phyloP scores from a whole-genome alignment of 164 flowering plant genomes.

The Buxus sempervirens region DNA sequence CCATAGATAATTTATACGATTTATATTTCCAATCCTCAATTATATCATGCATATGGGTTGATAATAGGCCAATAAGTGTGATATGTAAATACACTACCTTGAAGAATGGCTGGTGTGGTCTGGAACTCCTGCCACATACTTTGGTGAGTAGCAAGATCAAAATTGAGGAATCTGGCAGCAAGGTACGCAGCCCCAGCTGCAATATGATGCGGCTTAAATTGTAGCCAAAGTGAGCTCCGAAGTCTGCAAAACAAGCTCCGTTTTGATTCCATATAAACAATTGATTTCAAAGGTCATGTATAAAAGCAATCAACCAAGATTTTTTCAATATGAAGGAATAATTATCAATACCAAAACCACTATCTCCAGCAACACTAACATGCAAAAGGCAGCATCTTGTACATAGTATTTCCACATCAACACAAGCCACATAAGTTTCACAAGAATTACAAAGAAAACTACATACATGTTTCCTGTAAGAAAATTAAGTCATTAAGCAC shows the following conservation, averaged over 20 bases:
- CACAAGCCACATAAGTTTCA: slow-evolving; percentile 21
- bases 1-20: neutral
- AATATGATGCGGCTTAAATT: slow-evolving; percentile 50
- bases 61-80: neutral
- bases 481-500: slow-evolving; percentile 17
- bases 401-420: slow-evolving; percentile 20
- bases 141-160: slow-evolving; percentile 58
- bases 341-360: slow-evolving; percentile 22
- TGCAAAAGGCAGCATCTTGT: slow-evolving; percentile 15
- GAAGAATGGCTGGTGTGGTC: slow-evolving; percentile 66
- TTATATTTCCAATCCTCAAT: neutral
- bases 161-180: slow-evolving; percentile 72
- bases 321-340: slow-evolving; percentile 1
- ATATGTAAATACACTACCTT: slow-evolving; percentile 40
- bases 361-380: slow-evolving; percentile 25
- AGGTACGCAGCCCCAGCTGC: slow-evolving; percentile 77
- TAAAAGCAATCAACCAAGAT: neutral
- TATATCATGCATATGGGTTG: neutral
- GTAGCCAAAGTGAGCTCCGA: slow-evolving; percentile 50
- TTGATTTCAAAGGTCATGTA: neutral
- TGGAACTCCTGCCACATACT: slow-evolving; percentile 81
- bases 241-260: slow-evolving; percentile 28
- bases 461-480: neutral
- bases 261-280: neutral
- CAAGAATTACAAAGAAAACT: slow-evolving; percentile 8